phyloP scores from a whole-genome alignment of 306 rosid species.

The Boehmeria nivea region DNA sequence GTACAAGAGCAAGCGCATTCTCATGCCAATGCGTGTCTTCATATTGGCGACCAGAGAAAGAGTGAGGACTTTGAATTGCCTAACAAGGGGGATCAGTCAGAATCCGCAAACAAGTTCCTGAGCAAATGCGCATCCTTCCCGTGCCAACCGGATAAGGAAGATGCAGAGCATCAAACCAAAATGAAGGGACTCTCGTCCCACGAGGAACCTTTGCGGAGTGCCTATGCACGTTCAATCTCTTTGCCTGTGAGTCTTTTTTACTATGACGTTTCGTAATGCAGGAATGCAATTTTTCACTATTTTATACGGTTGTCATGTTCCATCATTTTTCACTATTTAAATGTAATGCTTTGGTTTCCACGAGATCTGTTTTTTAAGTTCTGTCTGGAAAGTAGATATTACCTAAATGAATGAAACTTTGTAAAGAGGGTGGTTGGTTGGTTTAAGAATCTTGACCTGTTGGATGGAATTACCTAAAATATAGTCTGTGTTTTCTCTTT shows the following conservation, averaged over 20 bases:
- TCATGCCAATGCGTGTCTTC: slow-evolving; percentile 17
- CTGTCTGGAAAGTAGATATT: too few relatives aligned
- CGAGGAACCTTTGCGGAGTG: slow-evolving; percentile 27
- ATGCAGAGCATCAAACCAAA: slow-evolving; percentile 30
- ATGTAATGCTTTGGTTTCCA: too few relatives aligned
- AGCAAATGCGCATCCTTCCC: slow-evolving; percentile 42
- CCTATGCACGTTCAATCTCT: slow-evolving; percentile 35
- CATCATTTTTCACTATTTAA: too few relatives aligned
- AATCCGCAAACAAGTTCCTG: slow-evolving; percentile 22
- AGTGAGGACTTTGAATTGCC: slow-evolving; percentile 1
- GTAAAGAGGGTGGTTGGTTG: too few relatives aligned
- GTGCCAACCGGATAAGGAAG: slow-evolving; percentile 27
- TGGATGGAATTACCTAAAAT: neutral
- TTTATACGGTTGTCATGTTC: too few relatives aligned
- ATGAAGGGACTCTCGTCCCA: slow-evolving; percentile 15
- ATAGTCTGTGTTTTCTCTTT: neutral
- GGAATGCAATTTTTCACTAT: too few relatives aligned
- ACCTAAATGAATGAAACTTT: too few relatives aligned
- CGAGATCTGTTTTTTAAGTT: too few relatives aligned
- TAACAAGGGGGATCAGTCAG: slow-evolving; percentile 12
- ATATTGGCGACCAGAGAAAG: slow-evolving; percentile 14
- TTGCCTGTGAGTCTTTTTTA: slow-evolving; percentile 53
- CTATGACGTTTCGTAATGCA: too few relatives aligned
- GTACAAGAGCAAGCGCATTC: slow-evolving; percentile 21
- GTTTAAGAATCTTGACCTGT: neutral